Conservation (phyloP, 441 rosid genomes). For the Arabidopsis lyrata region DNA sequence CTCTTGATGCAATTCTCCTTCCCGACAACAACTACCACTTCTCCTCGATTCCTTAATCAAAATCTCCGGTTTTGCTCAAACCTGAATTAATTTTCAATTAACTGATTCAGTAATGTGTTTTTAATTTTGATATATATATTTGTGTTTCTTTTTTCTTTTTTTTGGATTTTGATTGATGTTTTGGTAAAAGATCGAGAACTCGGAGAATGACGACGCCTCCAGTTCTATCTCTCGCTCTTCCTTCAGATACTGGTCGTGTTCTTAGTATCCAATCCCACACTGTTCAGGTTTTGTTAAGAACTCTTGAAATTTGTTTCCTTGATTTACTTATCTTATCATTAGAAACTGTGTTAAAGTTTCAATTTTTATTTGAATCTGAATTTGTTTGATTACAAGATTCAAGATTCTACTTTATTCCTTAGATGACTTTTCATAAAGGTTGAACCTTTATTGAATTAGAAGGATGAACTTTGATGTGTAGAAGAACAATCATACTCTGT, state of each 20-base stretch:
- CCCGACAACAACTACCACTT: not conserved
- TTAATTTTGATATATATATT: not conserved
- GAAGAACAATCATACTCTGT: not conserved
- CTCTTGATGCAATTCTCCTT: constrained; percentile 3
- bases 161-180: constrained; percentile 17
- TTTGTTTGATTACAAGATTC: constrained; percentile 6
- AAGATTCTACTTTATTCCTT: constrained; percentile 1
- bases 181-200: constrained; percentile 45
- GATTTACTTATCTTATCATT: not conserved
- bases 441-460: not conserved
- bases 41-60: not conserved
- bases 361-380: not conserved
- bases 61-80: constrained; percentile 17
- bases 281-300: constrained; percentile 63
- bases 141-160: not conserved
- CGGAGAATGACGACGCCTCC: constrained; percentile 74
- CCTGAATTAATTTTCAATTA: not conserved
- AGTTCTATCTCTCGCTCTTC: constrained; percentile 84
- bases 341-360: not conserved
- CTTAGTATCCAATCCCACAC: constrained; percentile 97
- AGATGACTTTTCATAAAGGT: constrained; percentile 4
- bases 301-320: not conserved
- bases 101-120: not conserved
- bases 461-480: constrained; percentile 9
- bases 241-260: constrained; percentile 93